phyloP scores from a whole-genome alignment of 345 rosid genomes.

The Bruguiera sexangula region DNA sequence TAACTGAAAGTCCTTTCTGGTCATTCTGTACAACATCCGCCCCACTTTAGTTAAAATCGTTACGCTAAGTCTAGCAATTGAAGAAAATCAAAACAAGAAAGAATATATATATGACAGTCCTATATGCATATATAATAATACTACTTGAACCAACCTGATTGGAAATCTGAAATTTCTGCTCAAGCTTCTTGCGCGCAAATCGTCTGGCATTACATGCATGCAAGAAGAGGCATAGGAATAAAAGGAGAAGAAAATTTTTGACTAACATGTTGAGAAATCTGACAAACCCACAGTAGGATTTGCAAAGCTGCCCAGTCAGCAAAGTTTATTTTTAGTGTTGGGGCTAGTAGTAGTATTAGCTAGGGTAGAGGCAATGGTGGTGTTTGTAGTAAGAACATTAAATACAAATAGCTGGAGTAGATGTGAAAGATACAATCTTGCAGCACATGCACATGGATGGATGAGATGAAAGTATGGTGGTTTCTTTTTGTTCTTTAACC shows the following conservation, averaged over 20 bases:
- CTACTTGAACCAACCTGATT: constrained; percentile 26
- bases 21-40: constrained; percentile 7
- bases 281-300: not conserved
- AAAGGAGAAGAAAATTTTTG: constrained; percentile 32
- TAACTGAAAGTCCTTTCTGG: constrained; percentile 16
- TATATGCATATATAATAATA: not conserved
- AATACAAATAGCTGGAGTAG: constrained; percentile 33
- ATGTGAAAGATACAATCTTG: constrained; percentile 18
- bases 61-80: not conserved
- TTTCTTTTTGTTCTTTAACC: constrained; percentile 36
- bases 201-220: constrained; percentile 49
- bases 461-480: constrained; percentile 39
- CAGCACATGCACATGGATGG: constrained; percentile 61
- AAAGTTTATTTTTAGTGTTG: not conserved
- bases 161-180: constrained; percentile 25
- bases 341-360: not conserved
- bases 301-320: not conserved
- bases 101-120: not conserved
- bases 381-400: constrained; percentile 37
- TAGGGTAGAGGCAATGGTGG: not conserved
- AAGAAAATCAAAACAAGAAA: not conserved
- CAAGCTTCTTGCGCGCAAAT: constrained; percentile 18
- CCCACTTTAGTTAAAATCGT: not conserved
- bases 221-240: constrained; percentile 32
- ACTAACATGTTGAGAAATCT: constrained; percentile 28